A percentile compares a stretch with the other conserved stretches of the same genome.
Conservation (phyloP, 768 basidiomycete genomes). For the Boletus vermiculosoides region DNA sequence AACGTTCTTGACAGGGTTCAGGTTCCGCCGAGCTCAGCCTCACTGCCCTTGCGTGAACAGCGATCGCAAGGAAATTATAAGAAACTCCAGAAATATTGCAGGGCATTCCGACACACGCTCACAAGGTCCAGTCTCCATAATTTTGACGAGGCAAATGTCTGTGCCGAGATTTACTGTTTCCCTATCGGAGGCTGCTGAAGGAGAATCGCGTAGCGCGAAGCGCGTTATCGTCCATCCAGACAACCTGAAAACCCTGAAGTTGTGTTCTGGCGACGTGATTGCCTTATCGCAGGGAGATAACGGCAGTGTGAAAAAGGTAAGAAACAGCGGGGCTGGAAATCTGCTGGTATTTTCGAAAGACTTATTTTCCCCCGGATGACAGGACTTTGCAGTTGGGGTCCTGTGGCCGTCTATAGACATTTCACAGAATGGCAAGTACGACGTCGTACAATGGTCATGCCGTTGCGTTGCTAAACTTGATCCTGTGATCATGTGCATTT, state of each 20-base stretch:
- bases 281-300: slow-evolving; percentile 47
- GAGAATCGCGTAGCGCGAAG: slow-evolving; percentile 51
- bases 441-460: slow-evolving; percentile 1
- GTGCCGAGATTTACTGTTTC: slow-evolving; percentile 38
- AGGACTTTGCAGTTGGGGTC: slow-evolving; percentile 67
- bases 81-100: neutral
- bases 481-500: slow-evolving; percentile 6
- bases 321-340: slow-evolving; percentile 16
- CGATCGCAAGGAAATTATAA: neutral
- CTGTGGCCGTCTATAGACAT: slow-evolving; percentile 75
- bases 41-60: neutral
- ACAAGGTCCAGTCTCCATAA: neutral
- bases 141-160: slow-evolving; percentile 15
- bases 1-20: slow-evolving; percentile 5
- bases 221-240: slow-evolving; percentile 67
- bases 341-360: slow-evolving; percentile 7
- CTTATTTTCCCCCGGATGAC: slow-evolving; percentile 19
- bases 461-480: slow-evolving; percentile 15
- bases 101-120: neutral
- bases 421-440: slow-evolving; percentile 53
- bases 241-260: slow-evolving; percentile 54
- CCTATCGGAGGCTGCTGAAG: slow-evolving; percentile 35
- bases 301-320: slow-evolving; percentile 35
- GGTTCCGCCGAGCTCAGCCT: neutral
- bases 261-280: slow-evolving; percentile 69